Conservation (phyloP, 192 early-diverging fungal genomes). For the Mortierella claussenii region DNA sequence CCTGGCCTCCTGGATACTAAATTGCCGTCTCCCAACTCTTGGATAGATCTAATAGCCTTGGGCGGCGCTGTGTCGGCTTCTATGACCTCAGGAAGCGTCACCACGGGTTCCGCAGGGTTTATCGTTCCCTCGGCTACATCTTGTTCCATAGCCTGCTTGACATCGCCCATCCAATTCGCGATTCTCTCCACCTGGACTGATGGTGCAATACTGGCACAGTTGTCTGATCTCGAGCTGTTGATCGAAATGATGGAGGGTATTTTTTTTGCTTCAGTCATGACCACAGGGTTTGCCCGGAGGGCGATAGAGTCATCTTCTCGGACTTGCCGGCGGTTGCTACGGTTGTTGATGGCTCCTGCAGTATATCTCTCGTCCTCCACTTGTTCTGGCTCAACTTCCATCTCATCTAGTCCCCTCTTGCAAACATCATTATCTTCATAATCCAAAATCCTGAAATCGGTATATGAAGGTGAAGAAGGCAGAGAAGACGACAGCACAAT, state of each 20-base stretch:
- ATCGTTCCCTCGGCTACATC: neutral
- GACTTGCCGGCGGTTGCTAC: neutral
- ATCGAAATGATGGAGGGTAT: constrained; percentile 7
- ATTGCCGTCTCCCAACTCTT: neutral
- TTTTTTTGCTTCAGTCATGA: neutral
- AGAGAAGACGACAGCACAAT: constrained; percentile 17
- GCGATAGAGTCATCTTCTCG: neutral
- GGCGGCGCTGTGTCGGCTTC: neutral
- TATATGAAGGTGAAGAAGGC: constrained; percentile 6
- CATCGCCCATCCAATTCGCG: constrained; percentile 14
- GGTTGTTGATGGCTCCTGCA: constrained; percentile 1
- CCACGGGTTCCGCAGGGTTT: neutral
- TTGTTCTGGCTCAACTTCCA: neutral
- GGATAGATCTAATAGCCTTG: neutral
- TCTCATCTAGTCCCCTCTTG: neutral
- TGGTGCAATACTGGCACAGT: constrained; percentile 2
- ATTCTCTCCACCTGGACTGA: constrained; percentile 14
- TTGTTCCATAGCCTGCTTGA: constrained; percentile 14
- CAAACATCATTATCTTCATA: neutral
- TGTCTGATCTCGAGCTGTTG: constrained; percentile 3
- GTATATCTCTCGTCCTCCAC: neutral
- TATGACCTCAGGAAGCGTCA: neutral
- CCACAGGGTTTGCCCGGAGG: too few species aligned
- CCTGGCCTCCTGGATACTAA: neutral
- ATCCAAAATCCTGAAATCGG: neutral